Evolutionary conservation across 2,329 filamentous ascomycete genomes (phyloP).

Genomic region (Lachnellula willkommii): DNA sequence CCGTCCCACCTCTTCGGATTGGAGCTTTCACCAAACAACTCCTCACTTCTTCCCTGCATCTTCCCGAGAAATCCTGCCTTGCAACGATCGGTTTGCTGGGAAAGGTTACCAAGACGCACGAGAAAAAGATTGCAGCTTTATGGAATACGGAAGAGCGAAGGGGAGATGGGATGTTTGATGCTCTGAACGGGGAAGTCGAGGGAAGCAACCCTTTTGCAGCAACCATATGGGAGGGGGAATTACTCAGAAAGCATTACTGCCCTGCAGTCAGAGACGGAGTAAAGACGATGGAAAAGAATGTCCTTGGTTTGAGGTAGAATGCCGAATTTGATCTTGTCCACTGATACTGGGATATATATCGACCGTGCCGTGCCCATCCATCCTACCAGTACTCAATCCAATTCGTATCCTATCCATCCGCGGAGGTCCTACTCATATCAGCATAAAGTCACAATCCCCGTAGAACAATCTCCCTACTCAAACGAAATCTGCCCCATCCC

Average conservation of each 20-base stretch:
- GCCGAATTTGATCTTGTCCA: neutral
- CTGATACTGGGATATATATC: neutral
- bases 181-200: constrained; percentile 68
- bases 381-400: neutral
- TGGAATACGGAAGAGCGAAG: constrained; percentile 94
- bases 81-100: constrained; percentile 73
- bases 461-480: too few species aligned
- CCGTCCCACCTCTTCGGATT: constrained; percentile 75
- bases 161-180: constrained; percentile 82
- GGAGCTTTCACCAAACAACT: constrained; percentile 92
- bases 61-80: constrained; percentile 83
- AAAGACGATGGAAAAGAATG: constrained; percentile 60
- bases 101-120: constrained; percentile 75
- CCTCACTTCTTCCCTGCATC: constrained; percentile 71
- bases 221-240: constrained; percentile 89
- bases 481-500: too few species aligned
- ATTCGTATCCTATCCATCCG: neutral
- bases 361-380: neutral
- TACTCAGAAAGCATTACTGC: constrained; percentile 79
- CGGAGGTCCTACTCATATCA: neutral
- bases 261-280: constrained; percentile 77
- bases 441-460: too few species aligned
- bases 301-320: constrained; percentile 27
- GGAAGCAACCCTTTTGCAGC: constrained; percentile 84
- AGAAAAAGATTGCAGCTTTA: constrained; percentile 73